Conservation (phyloP, 2,329 filamentous ascomycete species). For the Fusarium tjaetaba region DNA sequence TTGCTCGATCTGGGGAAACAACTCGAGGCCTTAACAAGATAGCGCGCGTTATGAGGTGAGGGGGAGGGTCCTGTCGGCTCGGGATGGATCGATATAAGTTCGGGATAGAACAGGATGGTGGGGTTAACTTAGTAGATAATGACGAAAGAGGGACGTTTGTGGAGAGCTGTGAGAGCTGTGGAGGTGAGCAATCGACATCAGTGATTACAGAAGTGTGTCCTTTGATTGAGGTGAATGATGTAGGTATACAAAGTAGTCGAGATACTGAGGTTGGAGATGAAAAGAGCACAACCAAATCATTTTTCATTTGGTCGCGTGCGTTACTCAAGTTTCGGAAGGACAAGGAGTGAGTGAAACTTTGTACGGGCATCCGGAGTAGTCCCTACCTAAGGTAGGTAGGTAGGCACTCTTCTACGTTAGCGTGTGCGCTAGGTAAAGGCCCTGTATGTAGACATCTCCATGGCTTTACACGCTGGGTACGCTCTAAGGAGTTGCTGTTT, state of each 20-base stretch:
- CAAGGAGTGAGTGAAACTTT: not conserved
- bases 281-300: not conserved
- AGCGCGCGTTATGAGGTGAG: constrained; percentile 26
- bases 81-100: constrained; percentile 33
- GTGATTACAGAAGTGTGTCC: not conserved
- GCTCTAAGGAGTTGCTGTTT: not conserved
- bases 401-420: not conserved
- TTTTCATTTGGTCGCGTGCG: constrained; percentile 30
- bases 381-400: too few species aligned
- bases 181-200: not conserved
- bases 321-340: constrained; percentile 12
- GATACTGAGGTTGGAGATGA: not conserved
- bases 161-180: not conserved
- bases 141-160: constrained; percentile 32
- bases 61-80: constrained; percentile 30
- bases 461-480: not conserved
- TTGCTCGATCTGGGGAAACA: not conserved
- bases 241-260: not conserved
- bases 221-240: not conserved
- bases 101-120: constrained; percentile 31
- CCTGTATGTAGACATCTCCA: not conserved
- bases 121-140: constrained; percentile 21
- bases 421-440: not conserved
- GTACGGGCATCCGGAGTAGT: not conserved
- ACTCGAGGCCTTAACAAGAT: constrained; percentile 2